Percentiles rank a stretch among this genome's conserved stretches.
Conservation (phyloP, 169 alveolate species). For the Plasmodium yoelii region DNA sequence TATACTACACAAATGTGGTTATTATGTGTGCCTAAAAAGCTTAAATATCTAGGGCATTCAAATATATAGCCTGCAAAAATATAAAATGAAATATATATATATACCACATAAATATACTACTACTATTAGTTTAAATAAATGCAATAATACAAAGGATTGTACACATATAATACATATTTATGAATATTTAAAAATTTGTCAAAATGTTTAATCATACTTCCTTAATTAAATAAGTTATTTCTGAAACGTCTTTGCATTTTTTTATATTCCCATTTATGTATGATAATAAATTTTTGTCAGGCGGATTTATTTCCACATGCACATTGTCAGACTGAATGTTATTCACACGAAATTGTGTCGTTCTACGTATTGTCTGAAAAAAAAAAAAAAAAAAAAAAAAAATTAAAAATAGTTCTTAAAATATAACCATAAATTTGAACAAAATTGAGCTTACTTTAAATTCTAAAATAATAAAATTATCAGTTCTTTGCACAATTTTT, state of each 20-base stretch:
- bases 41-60: conserved; percentile 53
- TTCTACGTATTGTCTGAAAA: conserved; percentile 47
- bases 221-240: conserved; percentile 58
- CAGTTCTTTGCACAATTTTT: conserved; percentile 54
- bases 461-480: conserved; percentile 48
- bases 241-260: conserved; percentile 72
- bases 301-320: conserved; percentile 60
- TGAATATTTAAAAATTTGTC: not conserved
- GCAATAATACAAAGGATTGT: not conserved
- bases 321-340: conserved; percentile 36
- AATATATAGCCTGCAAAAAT: conserved; percentile 57
- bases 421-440: no score
- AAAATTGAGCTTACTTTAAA: conserved; percentile 21
- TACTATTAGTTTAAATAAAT: not conserved
- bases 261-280: conserved; percentile 56
- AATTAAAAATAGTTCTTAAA: not conserved
- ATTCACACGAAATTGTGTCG: conserved; percentile 42
- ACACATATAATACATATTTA: conserved; percentile 1
- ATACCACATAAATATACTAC: not conserved
- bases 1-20: no score
- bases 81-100: conserved; percentile 7
- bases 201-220: conserved; percentile 21
- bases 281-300: conserved; percentile 51
- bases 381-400: conserved; percentile 3
- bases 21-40: not conserved